These are phyloP conservation scores for Sorghum bicolor DNA, from an alignment of 176 grass and related monocot species.

Conservation along the genomic window DNA sequence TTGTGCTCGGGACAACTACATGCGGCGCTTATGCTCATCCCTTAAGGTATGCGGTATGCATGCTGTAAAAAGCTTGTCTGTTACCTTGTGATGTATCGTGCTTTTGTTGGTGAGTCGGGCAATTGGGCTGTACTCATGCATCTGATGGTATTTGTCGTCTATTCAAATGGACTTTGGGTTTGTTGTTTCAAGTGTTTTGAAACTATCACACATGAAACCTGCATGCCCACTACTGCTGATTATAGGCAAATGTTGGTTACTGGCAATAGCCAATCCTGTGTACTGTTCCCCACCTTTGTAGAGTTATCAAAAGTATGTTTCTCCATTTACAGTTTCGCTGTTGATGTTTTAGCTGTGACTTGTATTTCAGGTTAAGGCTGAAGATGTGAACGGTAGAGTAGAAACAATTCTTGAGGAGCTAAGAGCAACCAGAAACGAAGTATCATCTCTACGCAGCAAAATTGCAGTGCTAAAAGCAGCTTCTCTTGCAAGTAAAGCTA, in stretches of 20 bases:
- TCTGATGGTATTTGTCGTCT: neutral
- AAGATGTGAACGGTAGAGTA: constrained; percentile 81
- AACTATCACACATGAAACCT: neutral
- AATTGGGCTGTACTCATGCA: neutral
- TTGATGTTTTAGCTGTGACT: neutral
- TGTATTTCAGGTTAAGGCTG: constrained; percentile 79
- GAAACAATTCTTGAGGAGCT: constrained; percentile 79
- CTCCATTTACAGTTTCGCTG: neutral
- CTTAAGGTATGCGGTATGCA: constrained; percentile 56
- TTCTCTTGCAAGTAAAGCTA: constrained; percentile 54
- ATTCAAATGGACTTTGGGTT: constrained; percentile 9
- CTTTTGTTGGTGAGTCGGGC: neutral
- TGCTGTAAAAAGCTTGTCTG: neutral
- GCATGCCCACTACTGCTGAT: neutral
- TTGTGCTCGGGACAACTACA: constrained; percentile 75
- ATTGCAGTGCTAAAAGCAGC: constrained; percentile 86
- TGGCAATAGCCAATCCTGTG: neutral
- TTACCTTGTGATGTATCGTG: neutral
- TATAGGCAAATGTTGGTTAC: neutral
- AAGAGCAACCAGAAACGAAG: constrained; percentile 76
- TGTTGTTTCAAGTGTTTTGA: neutral
- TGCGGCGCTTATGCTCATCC: constrained; percentile 69
- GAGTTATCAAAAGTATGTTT: neutral
- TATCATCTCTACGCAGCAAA: constrained; percentile 71
- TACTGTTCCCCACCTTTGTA: neutral